These are phyloP conservation scores for Boletus fagicola DNA, from an alignment of 768 basidiomycete genomes.

Conservation along the genomic window DNA sequence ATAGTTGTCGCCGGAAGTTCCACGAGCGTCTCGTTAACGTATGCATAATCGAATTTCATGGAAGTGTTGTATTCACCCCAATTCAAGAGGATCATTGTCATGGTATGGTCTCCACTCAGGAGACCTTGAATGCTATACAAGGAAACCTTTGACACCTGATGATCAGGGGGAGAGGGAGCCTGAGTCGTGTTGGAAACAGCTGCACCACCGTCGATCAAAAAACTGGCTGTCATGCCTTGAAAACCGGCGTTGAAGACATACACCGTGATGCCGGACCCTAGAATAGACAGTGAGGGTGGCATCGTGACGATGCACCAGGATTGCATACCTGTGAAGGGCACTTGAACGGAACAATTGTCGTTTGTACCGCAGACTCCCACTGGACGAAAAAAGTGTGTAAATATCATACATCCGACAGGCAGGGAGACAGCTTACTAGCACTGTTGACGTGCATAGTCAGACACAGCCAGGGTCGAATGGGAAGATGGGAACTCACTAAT, in stretches of 20 bases:
- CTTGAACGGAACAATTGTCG: slow-evolving; percentile 17
- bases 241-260: slow-evolving; percentile 25
- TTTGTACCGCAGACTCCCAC: slow-evolving; percentile 13
- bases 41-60: slow-evolving; percentile 31
- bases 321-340: slow-evolving; percentile 23
- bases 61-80: slow-evolving; percentile 17
- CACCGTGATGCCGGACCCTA: slow-evolving; percentile 29
- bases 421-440: slow-evolving; percentile 14
- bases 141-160: slow-evolving; percentile 24
- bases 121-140: slow-evolving; percentile 20
- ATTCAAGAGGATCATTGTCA: slow-evolving; percentile 22
- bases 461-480: not conserved
- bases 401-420: not conserved
- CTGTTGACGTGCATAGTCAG: slow-evolving; percentile 10
- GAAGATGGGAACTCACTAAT: slow-evolving; percentile 21
- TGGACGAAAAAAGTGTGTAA: not conserved
- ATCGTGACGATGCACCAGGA: not conserved
- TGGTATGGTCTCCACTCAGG: slow-evolving; percentile 14
- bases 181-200: slow-evolving; percentile 1
- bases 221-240: slow-evolving; percentile 23
- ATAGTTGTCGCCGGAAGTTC: slow-evolving; percentile 4
- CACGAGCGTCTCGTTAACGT: slow-evolving; percentile 23
- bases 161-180: slow-evolving; percentile 10
- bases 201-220: slow-evolving; percentile 16
- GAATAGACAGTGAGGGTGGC: not conserved